Evolutionary conservation across 2,329 filamentous ascomycete species (phyloP).

Genomic region (Trichoderma brevicompactum): DNA sequence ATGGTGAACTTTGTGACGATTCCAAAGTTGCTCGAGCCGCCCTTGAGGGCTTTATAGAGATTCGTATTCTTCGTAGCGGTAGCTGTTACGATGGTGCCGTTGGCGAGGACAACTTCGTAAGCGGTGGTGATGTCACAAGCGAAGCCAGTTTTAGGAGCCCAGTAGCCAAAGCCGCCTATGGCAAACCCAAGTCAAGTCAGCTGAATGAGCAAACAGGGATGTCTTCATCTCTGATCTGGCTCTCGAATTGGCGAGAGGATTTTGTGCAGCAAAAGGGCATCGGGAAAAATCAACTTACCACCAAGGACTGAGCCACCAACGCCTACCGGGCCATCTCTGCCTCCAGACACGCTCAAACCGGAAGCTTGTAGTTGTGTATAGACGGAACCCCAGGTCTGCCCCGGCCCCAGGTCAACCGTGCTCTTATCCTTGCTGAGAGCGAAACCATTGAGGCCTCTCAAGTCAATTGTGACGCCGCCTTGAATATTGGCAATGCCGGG

Average conservation of each 20-base stretch:
- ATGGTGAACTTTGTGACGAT: slow-evolving; percentile 37
- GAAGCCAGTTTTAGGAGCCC: slow-evolving; percentile 39
- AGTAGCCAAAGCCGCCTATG: slow-evolving; percentile 37
- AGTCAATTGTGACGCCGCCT: slow-evolving; percentile 46
- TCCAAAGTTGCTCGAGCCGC: slow-evolving; percentile 14
- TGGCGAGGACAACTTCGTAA: slow-evolving; percentile 6
- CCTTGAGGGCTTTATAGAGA: slow-evolving; percentile 12
- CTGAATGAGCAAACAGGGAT: neutral
- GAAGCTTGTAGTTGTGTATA: neutral
- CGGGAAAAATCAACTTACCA: slow-evolving; percentile 31
- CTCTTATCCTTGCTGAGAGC: neutral
- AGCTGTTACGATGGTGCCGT: slow-evolving; percentile 1
- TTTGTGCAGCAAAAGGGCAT: neutral
- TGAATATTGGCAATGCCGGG: slow-evolving; percentile 43
- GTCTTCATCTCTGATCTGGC: too few species aligned
- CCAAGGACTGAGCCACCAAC: slow-evolving; percentile 5
- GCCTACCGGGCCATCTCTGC: neutral
- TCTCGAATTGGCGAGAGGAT: neutral
- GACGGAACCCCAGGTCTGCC: neutral
- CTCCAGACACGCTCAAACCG: neutral
- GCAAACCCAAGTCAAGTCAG: neutral
- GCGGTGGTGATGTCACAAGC: slow-evolving; percentile 37
- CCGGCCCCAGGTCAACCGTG: slow-evolving; percentile 7
- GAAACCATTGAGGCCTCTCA: slow-evolving; percentile 41
- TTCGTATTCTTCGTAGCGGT: neutral